A percentile compares a stretch with the other conserved stretches of the same genome.
Evolutionary conservation across 257 asterid genomes (phyloP).

Genomic region (Asclepias syriaca): DNA sequence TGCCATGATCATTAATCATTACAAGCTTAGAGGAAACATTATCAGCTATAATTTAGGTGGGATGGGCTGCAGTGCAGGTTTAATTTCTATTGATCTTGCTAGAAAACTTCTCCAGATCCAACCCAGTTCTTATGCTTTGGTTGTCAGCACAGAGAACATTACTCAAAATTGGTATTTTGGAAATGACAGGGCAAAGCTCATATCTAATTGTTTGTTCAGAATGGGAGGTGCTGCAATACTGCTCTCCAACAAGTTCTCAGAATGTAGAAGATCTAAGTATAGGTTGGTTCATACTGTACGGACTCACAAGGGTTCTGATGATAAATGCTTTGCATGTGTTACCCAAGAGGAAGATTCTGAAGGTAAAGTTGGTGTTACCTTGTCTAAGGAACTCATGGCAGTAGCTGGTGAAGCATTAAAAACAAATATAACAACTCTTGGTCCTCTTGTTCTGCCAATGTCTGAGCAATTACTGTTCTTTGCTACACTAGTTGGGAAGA

Average conservation of each 20-base stretch:
- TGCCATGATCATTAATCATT: slow-evolving; percentile 40
- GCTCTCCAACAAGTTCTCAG: slow-evolving; percentile 29
- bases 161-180: slow-evolving; percentile 42
- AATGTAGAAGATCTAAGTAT: slow-evolving; percentile 33
- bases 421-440: slow-evolving; percentile 36
- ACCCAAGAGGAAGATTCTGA: slow-evolving; percentile 32
- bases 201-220: slow-evolving; percentile 39
- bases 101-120: slow-evolving; percentile 36
- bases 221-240: slow-evolving; percentile 44
- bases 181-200: slow-evolving; percentile 34
- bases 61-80: slow-evolving; percentile 44
- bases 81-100: slow-evolving; percentile 36
- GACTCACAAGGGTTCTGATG: slow-evolving; percentile 38
- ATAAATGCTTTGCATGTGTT: slow-evolving; percentile 34
- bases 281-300: slow-evolving; percentile 27
- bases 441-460: slow-evolving; percentile 38
- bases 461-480: slow-evolving; percentile 36
- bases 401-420: slow-evolving; percentile 46
- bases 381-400: slow-evolving; percentile 41
- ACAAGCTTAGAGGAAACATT: slow-evolving; percentile 36
- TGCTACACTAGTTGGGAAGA: slow-evolving; percentile 28
- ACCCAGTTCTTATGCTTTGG: slow-evolving; percentile 32
- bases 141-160: slow-evolving; percentile 36
- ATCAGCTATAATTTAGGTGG: slow-evolving; percentile 37
- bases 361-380: slow-evolving; percentile 32